A percentile compares a stretch with the other conserved stretches of the same genome.
These are phyloP conservation scores for Penicillium verrucosum DNA, from an alignment of 2,329 filamentous ascomycete species.

Conservation along the genomic window DNA sequence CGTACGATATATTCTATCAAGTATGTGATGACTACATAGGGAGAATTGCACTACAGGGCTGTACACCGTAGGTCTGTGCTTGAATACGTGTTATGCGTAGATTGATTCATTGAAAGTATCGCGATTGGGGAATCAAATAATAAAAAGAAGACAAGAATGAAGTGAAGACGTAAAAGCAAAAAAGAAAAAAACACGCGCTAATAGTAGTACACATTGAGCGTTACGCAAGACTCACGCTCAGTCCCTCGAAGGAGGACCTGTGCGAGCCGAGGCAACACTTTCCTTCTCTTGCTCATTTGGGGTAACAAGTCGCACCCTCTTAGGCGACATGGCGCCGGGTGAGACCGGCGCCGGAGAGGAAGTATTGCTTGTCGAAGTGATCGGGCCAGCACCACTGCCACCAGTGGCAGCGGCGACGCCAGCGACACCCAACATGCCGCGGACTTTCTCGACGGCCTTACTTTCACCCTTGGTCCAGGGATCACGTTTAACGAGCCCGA, in stretches of 20 bases:
- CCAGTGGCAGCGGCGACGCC: conserved; percentile 33
- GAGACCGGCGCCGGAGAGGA: conserved; percentile 23
- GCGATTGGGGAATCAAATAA: conserved; percentile 13
- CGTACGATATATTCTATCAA: neutral
- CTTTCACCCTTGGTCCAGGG: conserved; percentile 45
- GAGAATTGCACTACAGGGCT: neutral
- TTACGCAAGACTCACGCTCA: neutral
- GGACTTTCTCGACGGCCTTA: conserved; percentile 46
- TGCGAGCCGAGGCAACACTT: conserved; percentile 20
- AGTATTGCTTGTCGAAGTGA: conserved; percentile 16
- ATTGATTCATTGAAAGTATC: conserved; percentile 5
- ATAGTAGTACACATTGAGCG: neutral
- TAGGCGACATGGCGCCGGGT: conserved; percentile 40
- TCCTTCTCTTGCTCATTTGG: conserved; percentile 42
- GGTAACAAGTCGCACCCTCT: conserved; percentile 46
- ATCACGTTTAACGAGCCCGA: conserved; percentile 43
- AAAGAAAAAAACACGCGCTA: neutral
- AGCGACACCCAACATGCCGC: conserved; percentile 41
- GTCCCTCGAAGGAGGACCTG: conserved; percentile 14
- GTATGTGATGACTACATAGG: neutral
- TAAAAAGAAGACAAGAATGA: neutral
- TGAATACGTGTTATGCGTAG: neutral
- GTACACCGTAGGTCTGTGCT: neutral
- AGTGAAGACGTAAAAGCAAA: neutral
- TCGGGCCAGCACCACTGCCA: conserved; percentile 23